Evolutionary conservation across 2,329 filamentous ascomycete genomes (phyloP), one percentile per base, ranked within the genome.

Genomic region (Fusarium cicatricum): DNA sequence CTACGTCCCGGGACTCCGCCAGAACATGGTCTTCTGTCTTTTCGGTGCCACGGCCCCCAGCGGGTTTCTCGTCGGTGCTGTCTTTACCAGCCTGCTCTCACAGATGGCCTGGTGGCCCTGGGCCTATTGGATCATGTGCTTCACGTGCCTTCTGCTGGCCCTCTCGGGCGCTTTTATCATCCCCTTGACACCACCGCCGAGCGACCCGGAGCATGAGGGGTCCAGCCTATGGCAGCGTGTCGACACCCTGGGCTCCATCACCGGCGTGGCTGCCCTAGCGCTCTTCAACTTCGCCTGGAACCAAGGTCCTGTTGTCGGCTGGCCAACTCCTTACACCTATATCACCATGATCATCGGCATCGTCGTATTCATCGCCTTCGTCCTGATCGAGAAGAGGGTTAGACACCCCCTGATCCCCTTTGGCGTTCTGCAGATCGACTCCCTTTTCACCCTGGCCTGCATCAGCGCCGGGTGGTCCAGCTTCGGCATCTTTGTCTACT

Each of bases 241-340:
- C 11, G 77, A 78, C 49, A 49, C 74, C 12, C 66, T 68, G 3
- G 75, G 75, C 4, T 70, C 71, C 12, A 33, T 70, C 15, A 58
- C 69, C 1, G 85, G 85, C 1, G 76, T 87, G 17, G 73, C 74
- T 0, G 81, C 78, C 0, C 74, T 88, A 17, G 76, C 85, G 1
- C 71, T 88, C 10, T 77, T 88, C 70, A 86, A 86, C 65, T 82
- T 88, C 60, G 82, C 84, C 1, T 87, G 83, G 82, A 88, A 86
- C 60, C 84, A 88, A 67, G 85, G 80, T 0, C 80, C 83, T 1
- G 73, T 82, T 0, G 81, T 79, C 2, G 83, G 83, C 2, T 88
- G 85, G 85, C 54, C 72, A 8, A 73, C 77, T 6, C 74, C 81
- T 1, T 85, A 85, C 59, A 76, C 85, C 23, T 82, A 82, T 64